Evolutionary conservation across 306 rosid species (phyloP), one percentile per base, ranked within the genome.

Genomic region (Rubus parviflorus): DNA sequence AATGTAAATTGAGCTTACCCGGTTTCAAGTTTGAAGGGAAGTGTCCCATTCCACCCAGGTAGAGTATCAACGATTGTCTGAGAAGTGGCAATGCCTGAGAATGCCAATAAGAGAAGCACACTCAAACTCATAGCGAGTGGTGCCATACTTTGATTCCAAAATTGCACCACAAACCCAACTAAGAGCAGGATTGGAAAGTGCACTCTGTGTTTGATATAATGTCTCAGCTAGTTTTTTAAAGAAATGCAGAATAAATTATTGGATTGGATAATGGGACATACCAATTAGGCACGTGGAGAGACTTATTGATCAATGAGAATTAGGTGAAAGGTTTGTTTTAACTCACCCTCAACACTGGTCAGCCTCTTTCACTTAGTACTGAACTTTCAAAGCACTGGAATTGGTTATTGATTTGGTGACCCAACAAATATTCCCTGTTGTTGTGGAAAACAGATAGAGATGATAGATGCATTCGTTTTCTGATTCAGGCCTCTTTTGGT

Each of bases 41-140:
- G 68, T 35, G 68, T 63, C 68, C 68, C 68, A 63, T 63, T 63
- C 68, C 68, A 63, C 22, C 68, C 68, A 37, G 68, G 68, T 37
- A 63, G 45, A 63, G 68, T 63, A 7, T 63, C 68, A 16, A 63
- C 68, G 45, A 35, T 35, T 35, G 20, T 63, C 23, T 3, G 61
- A 70, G 70, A 69, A 17, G 23, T 64, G 23, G 61, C 70, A 70
- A 69, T 45, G 81, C 41, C 41, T 6, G 58, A 45, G 17, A 43
- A 13, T 15, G 72, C 22, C n/a, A 68, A 42, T 42, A 66, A 66
- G 4, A 66, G 71, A n/a, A 66, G 25, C 49, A 66, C 51, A 66
- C 35, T 66, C 71, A 66, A 19, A n/a, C 71, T 41, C 71, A 66
- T 22, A n/a, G 71, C 10, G 35, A 40, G 71, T 41, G 71, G 8